Conservation (phyloP, 495 filamentous ascomycete genomes). For the Hyphodiscus hymeniophilus region DNA sequence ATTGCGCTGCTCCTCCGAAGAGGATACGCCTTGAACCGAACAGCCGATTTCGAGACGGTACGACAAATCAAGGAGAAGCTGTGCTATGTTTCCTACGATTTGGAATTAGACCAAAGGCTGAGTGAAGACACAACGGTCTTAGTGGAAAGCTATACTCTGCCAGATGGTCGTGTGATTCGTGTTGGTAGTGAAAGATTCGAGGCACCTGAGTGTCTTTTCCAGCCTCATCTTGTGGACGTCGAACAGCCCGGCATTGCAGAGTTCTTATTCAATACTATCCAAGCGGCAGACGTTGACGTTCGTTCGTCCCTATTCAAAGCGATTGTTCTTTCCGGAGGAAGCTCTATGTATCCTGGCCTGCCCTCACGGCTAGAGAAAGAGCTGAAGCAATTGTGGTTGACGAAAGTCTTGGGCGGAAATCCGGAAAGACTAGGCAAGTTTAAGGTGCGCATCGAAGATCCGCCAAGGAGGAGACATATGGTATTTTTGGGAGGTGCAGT, state of each 20-base stretch:
- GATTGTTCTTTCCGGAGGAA: conserved; percentile 90
- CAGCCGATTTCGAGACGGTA: conserved; percentile 97
- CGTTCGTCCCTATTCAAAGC: conserved; percentile 91
- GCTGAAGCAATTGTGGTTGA: conserved; percentile 97
- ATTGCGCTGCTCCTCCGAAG: conserved; percentile 91
- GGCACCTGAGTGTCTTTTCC: conserved; percentile 96
- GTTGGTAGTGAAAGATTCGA: conserved; percentile 97
- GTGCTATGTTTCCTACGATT: conserved; percentile 97
- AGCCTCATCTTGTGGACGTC: conserved; percentile 95
- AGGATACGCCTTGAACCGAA: conserved; percentile 95
- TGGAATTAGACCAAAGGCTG: conserved; percentile 90
- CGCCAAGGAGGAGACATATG: conserved; percentile 93
- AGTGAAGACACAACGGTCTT: conserved; percentile 96
- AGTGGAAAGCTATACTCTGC: conserved; percentile 94
- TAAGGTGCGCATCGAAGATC: conserved; percentile 98
- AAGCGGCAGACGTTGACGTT: conserved; percentile 90
- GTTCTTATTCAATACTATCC: conserved; percentile 97
- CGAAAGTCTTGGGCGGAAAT: conserved; percentile 78
- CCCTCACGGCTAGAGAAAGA: conserved; percentile 96
- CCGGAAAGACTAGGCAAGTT: conserved; percentile 95
- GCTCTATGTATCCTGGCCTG: conserved; percentile 96
- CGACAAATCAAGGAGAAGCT: conserved; percentile 99
- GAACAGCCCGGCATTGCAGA: conserved; percentile 96
- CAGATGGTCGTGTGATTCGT: conserved; percentile 90
- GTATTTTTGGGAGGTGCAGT: conserved; percentile 97